These are phyloP conservation scores for Nematocida sp. DNA, from an alignment of 371 early-diverging fungal genomes.

Conservation along the genomic window DNA sequence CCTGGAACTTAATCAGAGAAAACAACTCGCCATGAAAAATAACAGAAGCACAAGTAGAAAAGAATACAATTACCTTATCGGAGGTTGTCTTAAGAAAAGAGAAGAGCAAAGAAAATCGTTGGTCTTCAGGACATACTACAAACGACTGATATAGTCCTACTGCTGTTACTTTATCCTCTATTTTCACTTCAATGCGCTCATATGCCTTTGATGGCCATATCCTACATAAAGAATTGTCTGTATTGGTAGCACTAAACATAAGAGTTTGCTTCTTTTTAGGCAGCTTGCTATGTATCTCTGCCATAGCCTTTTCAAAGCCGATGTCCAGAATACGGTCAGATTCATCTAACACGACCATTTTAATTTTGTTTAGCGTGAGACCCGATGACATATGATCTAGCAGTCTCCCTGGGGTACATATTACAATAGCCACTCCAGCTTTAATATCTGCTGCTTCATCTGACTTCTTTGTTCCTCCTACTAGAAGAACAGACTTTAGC, in stretches of 20 bases:
- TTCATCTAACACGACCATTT: slow-evolving; percentile 90
- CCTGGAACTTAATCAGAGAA: slow-evolving; percentile 43
- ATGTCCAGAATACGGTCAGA: slow-evolving; percentile 94
- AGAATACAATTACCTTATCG: slow-evolving; percentile 60
- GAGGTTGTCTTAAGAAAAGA: slow-evolving; percentile 36
- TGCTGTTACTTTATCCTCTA: slow-evolving; percentile 91
- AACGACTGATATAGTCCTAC: slow-evolving; percentile 88
- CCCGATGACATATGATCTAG: slow-evolving; percentile 72
- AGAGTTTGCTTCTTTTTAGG: slow-evolving; percentile 76
- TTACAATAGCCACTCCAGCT: slow-evolving; percentile 77
- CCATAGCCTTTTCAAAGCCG: slow-evolving; percentile 80
- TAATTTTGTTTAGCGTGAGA: slow-evolving; percentile 72
- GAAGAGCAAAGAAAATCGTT: slow-evolving; percentile 88
- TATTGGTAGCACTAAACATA: slow-evolving; percentile 87
- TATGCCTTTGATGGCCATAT: slow-evolving; percentile 94
- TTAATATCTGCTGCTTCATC: slow-evolving; percentile 82
- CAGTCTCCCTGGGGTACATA: slow-evolving; percentile 91
- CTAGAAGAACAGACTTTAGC: slow-evolving; percentile 74
- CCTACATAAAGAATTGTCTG: slow-evolving; percentile 84
- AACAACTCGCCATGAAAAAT: slow-evolving; percentile 66
- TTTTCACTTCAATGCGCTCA: slow-evolving; percentile 86
- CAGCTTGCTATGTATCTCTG: slow-evolving; percentile 74
- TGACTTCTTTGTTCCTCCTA: slow-evolving; percentile 83
- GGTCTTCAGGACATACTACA: slow-evolving; percentile 85
- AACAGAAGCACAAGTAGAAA: slow-evolving; percentile 61